A percentile compares a stretch with the other conserved stretches of the same genome.
These are phyloP conservation scores for Aspergillus ochraceus DNA, from an alignment of 2,329 filamentous ascomycete species.

Conservation along the genomic window DNA sequence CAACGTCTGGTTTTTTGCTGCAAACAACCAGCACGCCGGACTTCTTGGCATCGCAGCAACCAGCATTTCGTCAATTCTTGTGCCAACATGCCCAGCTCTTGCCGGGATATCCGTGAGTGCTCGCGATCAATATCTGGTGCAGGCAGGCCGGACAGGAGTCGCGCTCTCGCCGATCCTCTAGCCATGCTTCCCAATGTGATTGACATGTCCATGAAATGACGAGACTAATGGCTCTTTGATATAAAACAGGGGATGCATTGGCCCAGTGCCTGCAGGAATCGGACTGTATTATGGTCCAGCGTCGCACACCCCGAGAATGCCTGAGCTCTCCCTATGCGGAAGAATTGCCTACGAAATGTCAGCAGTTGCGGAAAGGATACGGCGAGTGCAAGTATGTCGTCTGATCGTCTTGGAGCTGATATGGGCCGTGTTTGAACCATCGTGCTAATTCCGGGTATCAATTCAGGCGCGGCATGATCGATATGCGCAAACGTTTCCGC, in stretches of 20 bases:
- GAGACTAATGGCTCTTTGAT: constrained; percentile 19
- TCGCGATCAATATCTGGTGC: background rate
- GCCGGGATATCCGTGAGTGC: constrained; percentile 87
- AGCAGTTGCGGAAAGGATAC: constrained; percentile 89
- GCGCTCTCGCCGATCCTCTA: background rate
- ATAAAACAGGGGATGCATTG: constrained; percentile 73
- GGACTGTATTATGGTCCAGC: constrained; percentile 92
- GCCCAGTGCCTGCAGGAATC: constrained; percentile 94
- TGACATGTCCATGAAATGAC: background rate
- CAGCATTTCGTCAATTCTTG: background rate
- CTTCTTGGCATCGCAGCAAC: background rate
- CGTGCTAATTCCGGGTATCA: background rate
- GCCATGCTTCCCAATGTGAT: background rate
- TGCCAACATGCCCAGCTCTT: constrained; percentile 87
- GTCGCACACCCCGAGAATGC: constrained; percentile 83
- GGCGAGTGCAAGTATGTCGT: constrained; percentile 75
- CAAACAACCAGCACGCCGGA: background rate
- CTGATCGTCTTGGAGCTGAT: background rate
- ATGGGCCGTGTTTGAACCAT: background rate
- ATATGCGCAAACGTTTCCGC: constrained; percentile 98
- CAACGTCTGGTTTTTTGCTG: constrained; percentile 14
- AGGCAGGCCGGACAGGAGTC: background rate
- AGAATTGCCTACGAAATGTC: constrained; percentile 81
- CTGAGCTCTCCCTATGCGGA: constrained; percentile 79
- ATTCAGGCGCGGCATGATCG: constrained; percentile 75